Evolutionary conservation across 306 rosid genomes (phyloP).

Genomic region (Quercus dentata): DNA sequence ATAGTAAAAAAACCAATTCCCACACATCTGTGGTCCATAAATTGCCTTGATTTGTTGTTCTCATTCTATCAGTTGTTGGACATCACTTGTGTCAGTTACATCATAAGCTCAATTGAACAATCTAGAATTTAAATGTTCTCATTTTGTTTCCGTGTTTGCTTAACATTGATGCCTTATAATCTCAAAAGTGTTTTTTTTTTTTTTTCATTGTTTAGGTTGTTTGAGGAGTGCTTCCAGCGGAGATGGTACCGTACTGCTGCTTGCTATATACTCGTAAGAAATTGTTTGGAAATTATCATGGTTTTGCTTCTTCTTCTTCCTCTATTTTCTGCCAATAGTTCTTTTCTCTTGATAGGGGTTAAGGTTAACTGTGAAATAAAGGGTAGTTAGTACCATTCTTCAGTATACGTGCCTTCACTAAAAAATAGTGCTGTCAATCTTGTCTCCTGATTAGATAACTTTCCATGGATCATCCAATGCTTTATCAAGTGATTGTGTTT

Average conservation of each 20-base stretch:
- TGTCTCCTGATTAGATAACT: neutral
- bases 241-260: conserved; percentile 99
- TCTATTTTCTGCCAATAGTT: neutral
- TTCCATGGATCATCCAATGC: neutral
- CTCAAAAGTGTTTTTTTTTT: conserved; percentile 2
- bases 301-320: conserved; percentile 8
- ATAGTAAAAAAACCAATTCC: neutral
- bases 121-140: neutral
- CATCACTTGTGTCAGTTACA: neutral
- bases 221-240: conserved; percentile 97
- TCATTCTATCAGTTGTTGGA: neutral
- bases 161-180: neutral
- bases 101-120: neutral
- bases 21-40: neutral
- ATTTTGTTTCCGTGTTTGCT: neutral
- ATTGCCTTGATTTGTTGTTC: neutral
- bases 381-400: neutral
- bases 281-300: conserved; percentile 5
- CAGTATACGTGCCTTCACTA: neutral
- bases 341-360: neutral
- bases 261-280: conserved; percentile 92
- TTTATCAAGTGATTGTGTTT: neutral
- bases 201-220: conserved; percentile 53
- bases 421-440: neutral
- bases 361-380: neutral